phyloP scores from a whole-genome alignment of 2,329 filamentous ascomycete species.

The Rhynchosporium secalis region DNA sequence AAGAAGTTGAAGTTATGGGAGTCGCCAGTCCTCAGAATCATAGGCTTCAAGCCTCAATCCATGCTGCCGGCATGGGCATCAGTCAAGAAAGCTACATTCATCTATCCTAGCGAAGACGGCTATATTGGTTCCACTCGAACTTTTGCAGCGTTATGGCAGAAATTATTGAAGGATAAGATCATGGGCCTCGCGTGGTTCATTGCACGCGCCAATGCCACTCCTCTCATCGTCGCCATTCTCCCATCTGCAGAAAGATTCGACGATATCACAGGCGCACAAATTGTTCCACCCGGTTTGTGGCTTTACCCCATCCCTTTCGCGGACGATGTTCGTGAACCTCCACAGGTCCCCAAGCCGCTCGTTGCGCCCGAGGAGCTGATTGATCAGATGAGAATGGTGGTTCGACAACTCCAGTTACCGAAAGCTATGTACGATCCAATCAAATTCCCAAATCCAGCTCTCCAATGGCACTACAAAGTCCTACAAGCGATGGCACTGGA shows the following conservation, averaged over 20 bases:
- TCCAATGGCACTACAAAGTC: conserved; percentile 98
- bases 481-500: conserved; percentile 88
- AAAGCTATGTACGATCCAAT: conserved; percentile 79
- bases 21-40: conserved; percentile 77
- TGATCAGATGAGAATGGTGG: conserved; percentile 77
- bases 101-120: conserved; percentile 89
- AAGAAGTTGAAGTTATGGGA: conserved; percentile 78
- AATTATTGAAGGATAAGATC: conserved; percentile 75
- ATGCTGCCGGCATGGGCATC: conserved; percentile 81
- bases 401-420: conserved; percentile 77
- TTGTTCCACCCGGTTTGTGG: conserved; percentile 83
- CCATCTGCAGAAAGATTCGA: conserved; percentile 69
- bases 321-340: conserved; percentile 79
- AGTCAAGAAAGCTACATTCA: conserved; percentile 82
- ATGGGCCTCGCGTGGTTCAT: conserved; percentile 90
- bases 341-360: conserved; percentile 57
- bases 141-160: conserved; percentile 88
- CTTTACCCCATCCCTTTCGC: conserved; percentile 83
- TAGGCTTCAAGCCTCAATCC: conserved; percentile 86
- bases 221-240: conserved; percentile 77
- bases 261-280: conserved; percentile 64
- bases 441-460: conserved; percentile 85
- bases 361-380: conserved; percentile 69
- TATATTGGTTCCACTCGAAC: conserved; percentile 90
- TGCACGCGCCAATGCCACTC: conserved; percentile 75